phyloP scores from a whole-genome alignment of 108 stramenopile species.

The Skeletonema marinoi region DNA sequence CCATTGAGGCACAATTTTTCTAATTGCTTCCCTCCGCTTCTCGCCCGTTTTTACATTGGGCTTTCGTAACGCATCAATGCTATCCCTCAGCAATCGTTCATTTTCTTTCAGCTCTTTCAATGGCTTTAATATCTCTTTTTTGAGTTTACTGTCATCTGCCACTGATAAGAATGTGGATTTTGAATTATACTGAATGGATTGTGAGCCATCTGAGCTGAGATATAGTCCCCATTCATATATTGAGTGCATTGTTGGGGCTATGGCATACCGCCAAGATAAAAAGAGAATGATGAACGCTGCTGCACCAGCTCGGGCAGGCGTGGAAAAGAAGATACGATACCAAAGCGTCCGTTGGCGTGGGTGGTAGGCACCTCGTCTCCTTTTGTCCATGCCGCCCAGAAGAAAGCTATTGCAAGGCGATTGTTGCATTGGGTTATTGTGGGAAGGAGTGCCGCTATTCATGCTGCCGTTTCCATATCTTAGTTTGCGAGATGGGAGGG shows the following conservation, averaged over 20 bases:
- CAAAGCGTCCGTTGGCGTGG: slow-evolving; percentile 54
- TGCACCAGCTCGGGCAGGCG: slow-evolving; percentile 32
- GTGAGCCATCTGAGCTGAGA: slow-evolving; percentile 12
- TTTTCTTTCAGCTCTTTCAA: slow-evolving; percentile 35
- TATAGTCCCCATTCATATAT: slow-evolving; percentile 19
- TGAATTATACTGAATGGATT: background rate
- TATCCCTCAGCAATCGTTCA: slow-evolving; percentile 32
- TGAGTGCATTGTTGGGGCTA: slow-evolving; percentile 12
- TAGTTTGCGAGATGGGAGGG: slow-evolving; percentile 13
- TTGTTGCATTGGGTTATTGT: background rate
- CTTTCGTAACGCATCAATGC: slow-evolving; percentile 28
- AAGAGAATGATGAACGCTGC: slow-evolving; percentile 18
- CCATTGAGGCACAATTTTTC: slow-evolving; percentile 42
- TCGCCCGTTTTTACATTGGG: slow-evolving; percentile 1
- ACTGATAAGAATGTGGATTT: slow-evolving; percentile 7
- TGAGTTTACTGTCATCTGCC: slow-evolving; percentile 27
- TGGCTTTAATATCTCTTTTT: slow-evolving; percentile 24
- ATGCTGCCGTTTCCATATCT: slow-evolving; percentile 9
- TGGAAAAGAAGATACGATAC: slow-evolving; percentile 68
- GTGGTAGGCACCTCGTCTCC: slow-evolving; percentile 31
- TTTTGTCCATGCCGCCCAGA: slow-evolving; percentile 70
- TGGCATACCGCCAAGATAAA: slow-evolving; percentile 35
- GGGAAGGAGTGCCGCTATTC: slow-evolving; percentile 8
- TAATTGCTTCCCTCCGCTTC: slow-evolving; percentile 29
- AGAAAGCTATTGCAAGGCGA: slow-evolving; percentile 61